Conservation (phyloP, 2,329 filamentous ascomycete species). For the Lecanoromycetidae sp. region DNA sequence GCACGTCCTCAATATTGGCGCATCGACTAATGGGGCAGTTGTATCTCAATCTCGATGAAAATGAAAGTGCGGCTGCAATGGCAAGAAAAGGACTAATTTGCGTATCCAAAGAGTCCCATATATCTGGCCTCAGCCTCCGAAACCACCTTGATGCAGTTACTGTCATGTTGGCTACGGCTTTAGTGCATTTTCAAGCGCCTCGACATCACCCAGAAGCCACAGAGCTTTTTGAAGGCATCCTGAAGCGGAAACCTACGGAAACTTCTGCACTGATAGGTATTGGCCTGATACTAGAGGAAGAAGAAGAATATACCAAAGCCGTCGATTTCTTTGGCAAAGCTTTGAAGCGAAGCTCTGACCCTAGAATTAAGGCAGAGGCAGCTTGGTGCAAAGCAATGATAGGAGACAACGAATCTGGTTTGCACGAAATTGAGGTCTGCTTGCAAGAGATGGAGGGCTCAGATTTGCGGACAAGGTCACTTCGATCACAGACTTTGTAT, state of each 20-base stretch:
- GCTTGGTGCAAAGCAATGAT: slow-evolving; percentile 85
- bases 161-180: slow-evolving; percentile 67
- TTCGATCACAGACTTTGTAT: slow-evolving; percentile 78
- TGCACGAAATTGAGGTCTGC: slow-evolving; percentile 58
- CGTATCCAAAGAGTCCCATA: slow-evolving; percentile 47
- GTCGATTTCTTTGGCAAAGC: slow-evolving; percentile 70
- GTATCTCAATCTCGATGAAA: slow-evolving; percentile 73
- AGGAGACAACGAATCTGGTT: slow-evolving; percentile 58
- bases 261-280: slow-evolving; percentile 78
- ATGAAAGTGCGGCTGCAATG: slow-evolving; percentile 67
- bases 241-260: slow-evolving; percentile 61
- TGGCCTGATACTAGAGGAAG: slow-evolving; percentile 83
- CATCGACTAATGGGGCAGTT: slow-evolving; percentile 75
- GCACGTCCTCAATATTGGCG: slow-evolving; percentile 61
- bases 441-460: slow-evolving; percentile 53
- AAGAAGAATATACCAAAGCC: slow-evolving; percentile 74
- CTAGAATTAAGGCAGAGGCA: slow-evolving; percentile 70
- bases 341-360: slow-evolving; percentile 53
- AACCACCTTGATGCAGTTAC: slow-evolving; percentile 64
- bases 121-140: slow-evolving; percentile 56
- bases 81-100: slow-evolving; percentile 61
- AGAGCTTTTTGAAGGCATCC: slow-evolving; percentile 67
- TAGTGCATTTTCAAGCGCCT: slow-evolving; percentile 83
- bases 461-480: slow-evolving; percentile 49
- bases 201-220: slow-evolving; percentile 83